phyloP scores from a whole-genome alignment of 805 yeast species.

The Yarrowia deformans region DNA sequence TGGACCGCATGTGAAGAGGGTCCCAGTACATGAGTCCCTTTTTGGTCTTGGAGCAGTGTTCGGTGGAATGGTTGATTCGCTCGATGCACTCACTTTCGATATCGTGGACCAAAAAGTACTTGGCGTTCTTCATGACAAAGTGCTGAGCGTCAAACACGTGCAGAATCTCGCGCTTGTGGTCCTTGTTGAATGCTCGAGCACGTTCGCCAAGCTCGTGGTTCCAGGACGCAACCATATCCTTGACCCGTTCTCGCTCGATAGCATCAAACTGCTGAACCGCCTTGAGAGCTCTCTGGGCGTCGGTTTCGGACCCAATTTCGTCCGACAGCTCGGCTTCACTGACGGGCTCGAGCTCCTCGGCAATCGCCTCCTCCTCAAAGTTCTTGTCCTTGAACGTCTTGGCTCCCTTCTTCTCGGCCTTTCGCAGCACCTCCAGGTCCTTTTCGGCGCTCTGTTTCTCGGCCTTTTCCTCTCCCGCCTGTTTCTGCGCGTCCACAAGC shows the following conservation, averaged over 20 bases:
- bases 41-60: slow-evolving; percentile 22
- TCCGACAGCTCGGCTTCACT: slow-evolving; percentile 6
- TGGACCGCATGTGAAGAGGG: slow-evolving; percentile 12
- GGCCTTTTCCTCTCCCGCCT: slow-evolving; percentile 16
- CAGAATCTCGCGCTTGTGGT: slow-evolving; percentile 9
- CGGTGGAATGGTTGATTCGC: slow-evolving; percentile 23
- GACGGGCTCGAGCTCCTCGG: slow-evolving; percentile 3
- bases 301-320: slow-evolving; percentile 24
- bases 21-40: slow-evolving; percentile 38
- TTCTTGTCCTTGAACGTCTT: slow-evolving; percentile 28
- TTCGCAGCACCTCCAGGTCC: slow-evolving; percentile 6
- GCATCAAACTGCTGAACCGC: slow-evolving; percentile 32
- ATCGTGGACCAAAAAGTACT: slow-evolving; percentile 26
- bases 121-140: slow-evolving; percentile 21
- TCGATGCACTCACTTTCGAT: slow-evolving; percentile 33
- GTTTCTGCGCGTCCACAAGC: slow-evolving; percentile 4
- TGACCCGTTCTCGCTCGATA: slow-evolving; percentile 7
- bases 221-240: slow-evolving; percentile 18
- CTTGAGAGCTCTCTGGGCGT: slow-evolving; percentile 22
- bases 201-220: slow-evolving; percentile 24
- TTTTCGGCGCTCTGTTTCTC: slow-evolving; percentile 26
- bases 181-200: slow-evolving; percentile 20
- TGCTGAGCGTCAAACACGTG: slow-evolving; percentile 31
- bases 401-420: slow-evolving; percentile 25
- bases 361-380: slow-evolving; percentile 33